Evolutionary conservation across 2,329 filamentous ascomycete species (phyloP).

Genomic region (Claviceps monticola): DNA sequence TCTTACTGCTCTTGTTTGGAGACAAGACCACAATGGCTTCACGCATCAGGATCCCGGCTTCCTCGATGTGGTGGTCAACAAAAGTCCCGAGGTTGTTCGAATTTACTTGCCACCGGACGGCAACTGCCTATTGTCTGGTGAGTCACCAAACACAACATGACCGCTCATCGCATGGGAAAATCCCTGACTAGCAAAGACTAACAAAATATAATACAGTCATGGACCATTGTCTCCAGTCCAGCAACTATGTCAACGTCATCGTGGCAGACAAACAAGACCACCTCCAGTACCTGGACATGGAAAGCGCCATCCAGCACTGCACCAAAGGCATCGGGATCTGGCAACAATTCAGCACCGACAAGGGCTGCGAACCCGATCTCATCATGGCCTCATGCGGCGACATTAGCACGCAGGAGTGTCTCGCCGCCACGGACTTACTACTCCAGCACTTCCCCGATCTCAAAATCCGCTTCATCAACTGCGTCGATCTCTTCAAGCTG

Average conservation of each 20-base stretch:
- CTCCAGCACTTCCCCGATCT: conserved; percentile 57
- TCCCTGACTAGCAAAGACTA: conserved; percentile 1
- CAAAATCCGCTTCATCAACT: conserved; percentile 68
- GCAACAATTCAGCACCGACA: conserved; percentile 62
- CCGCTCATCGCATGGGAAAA: too few species aligned
- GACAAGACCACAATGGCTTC: conserved; percentile 75
- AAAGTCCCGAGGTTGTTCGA: conserved; percentile 64
- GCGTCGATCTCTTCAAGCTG: conserved; percentile 69
- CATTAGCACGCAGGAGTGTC: conserved; percentile 57
- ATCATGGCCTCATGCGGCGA: conserved; percentile 68
- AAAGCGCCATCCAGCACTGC: conserved; percentile 60
- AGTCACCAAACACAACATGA: too few species aligned
- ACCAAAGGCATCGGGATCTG: conserved; percentile 68
- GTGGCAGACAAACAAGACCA: conserved; percentile 72
- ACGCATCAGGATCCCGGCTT: conserved; percentile 72
- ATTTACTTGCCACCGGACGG: conserved; percentile 72
- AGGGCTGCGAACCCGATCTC: conserved; percentile 53
- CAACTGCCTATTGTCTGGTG: conserved; percentile 54
- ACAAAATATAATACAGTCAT: conserved; percentile 30
- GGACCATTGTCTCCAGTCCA: conserved; percentile 59
- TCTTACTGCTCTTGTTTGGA: conserved; percentile 65
- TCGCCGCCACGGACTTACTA: conserved; percentile 61
- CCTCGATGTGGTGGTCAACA: conserved; percentile 67
- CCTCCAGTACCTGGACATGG: conserved; percentile 61
- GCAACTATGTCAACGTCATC: conserved; percentile 71